Percentiles rank a stretch among this genome's conserved stretches.
phyloP scores from a whole-genome alignment of 2,329 filamentous ascomycete species.

The Cladophialophora bantiana region DNA sequence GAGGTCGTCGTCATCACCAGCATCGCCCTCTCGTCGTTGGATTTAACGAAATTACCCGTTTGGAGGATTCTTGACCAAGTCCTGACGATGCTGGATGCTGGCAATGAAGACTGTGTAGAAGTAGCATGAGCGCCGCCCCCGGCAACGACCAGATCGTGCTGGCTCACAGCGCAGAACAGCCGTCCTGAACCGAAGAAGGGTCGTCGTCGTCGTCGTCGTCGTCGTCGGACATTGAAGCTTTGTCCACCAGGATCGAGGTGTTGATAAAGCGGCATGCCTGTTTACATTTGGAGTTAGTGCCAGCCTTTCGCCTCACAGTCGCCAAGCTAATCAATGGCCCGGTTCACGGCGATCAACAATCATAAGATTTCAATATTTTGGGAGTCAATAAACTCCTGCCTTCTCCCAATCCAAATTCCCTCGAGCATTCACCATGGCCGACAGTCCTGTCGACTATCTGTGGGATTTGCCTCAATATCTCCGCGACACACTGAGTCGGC shows the following conservation, averaged over 20 bases:
- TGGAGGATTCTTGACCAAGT: not conserved
- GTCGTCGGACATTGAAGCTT: too few relatives aligned
- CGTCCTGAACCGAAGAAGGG: not conserved
- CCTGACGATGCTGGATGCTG: not conserved
- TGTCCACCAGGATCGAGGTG: not conserved
- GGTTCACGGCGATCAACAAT: slow-evolving; percentile 8
- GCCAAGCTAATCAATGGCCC: not conserved
- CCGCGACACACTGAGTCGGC: slow-evolving; percentile 8
- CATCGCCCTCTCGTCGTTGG: not conserved
- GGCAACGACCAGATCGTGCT: not conserved
- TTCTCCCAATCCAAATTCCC: not conserved
- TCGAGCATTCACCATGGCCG: not conserved
- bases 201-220: not conserved
- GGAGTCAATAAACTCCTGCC: not conserved
- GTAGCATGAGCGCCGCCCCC: not conserved
- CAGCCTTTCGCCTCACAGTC: slow-evolving; percentile 1
- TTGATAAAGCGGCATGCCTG: not conserved
- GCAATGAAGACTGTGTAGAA: not conserved
- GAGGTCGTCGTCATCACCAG: not conserved
- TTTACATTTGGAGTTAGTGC: not conserved
- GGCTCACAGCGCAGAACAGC: not conserved
- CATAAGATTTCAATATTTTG: not conserved
- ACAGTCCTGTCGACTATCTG: not conserved
- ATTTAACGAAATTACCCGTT: not conserved
- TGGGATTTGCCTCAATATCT: slow-evolving; percentile 21